Evolutionary conservation across 805 yeast species (phyloP), one percentile per base, ranked within the genome.

Genomic region (Nakazawaea ernobii): DNA sequence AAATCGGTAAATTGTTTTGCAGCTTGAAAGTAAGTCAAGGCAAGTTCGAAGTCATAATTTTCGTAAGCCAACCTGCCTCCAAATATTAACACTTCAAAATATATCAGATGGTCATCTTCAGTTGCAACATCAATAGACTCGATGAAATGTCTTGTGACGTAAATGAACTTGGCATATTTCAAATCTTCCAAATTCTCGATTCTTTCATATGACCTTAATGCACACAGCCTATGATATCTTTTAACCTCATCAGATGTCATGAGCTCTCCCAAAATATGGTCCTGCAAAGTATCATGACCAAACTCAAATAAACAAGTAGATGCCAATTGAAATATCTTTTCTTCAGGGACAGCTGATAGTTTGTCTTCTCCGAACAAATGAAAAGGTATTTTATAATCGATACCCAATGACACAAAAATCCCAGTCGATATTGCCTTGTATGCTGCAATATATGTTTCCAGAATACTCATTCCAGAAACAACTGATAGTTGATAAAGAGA

Each of bases 381-480:
- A 48, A 74, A 71, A 8, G 81, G 80, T 20, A 74, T 58, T 52
- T 76, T 77, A 55, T 74, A 74, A 50, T 67, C 69, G 1, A 71
- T 59, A 26, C 71, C 67, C 11, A 66, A 56, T 0, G 79, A 76
- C 2, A 53, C 51, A 6, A 77, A 54, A 3, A 74, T 36, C 13
- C 60, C 56, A 10, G 59, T 42, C 27, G 67, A 64, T 10, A 68
- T 53, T 14, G 71, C 68, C 35, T 62, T 55, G 26, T 61, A 64
- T 5, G 75, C 45, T 11, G 68, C 57, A 20, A 54, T 53, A 28
- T 63, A 59, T 2, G 68, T 63, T n/a, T 62, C 63, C 6, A 55
- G 46, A 11, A 73, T 49, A 1, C 75, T 53, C 32, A 54, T 50
- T 1, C 65, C 63, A 6, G 73, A 58, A 2, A 69, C 77, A 13